Percentiles rank a stretch among this genome's conserved stretches.
phyloP scores from a whole-genome alignment of 805 yeast genomes.

The Hanseniaspora hatyaiensis region DNA sequence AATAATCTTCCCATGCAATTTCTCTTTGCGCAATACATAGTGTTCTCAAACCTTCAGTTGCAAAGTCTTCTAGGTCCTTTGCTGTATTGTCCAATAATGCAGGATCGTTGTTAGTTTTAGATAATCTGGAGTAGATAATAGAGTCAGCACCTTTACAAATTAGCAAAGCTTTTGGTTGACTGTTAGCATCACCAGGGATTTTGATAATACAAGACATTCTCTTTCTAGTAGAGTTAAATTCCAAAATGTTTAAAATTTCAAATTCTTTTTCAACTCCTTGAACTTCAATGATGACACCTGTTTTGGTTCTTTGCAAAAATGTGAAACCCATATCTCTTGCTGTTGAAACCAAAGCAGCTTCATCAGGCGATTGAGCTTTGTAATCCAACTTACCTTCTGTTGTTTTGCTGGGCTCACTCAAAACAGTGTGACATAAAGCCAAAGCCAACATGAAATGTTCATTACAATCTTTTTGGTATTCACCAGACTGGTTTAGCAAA shows the following conservation, averaged over 20 bases:
- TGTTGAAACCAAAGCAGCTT: constrained; percentile 72
- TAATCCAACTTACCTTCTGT: constrained; percentile 45
- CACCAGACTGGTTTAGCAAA: constrained; percentile 37
- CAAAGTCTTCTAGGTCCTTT: constrained; percentile 61
- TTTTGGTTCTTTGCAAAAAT: constrained; percentile 53
- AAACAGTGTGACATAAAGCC: constrained; percentile 69
- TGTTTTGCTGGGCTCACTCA: constrained; percentile 53
- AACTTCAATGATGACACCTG: constrained; percentile 53
- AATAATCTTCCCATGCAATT: constrained; percentile 49
- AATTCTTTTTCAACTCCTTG: constrained; percentile 63
- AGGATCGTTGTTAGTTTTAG: constrained; percentile 32
- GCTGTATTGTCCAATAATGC: constrained; percentile 52
- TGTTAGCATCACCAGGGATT: constrained; percentile 39
- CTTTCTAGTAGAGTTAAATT: constrained; percentile 74
- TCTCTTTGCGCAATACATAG: constrained; percentile 67
- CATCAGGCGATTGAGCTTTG: constrained; percentile 79
- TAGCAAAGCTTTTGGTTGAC: constrained; percentile 48
- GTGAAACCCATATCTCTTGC: constrained; percentile 68
- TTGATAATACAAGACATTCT: constrained; percentile 77
- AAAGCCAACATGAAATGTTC: constrained; percentile 68
- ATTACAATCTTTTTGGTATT: constrained; percentile 42
- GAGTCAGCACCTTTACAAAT: constrained; percentile 83
- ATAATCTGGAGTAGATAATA: constrained; percentile 56
- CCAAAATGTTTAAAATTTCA: constrained; percentile 58
- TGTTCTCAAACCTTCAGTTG: constrained; percentile 75